phyloP scores from a whole-genome alignment of 495 filamentous ascomycete species.

The Penicillium psychrofluorescens region DNA sequence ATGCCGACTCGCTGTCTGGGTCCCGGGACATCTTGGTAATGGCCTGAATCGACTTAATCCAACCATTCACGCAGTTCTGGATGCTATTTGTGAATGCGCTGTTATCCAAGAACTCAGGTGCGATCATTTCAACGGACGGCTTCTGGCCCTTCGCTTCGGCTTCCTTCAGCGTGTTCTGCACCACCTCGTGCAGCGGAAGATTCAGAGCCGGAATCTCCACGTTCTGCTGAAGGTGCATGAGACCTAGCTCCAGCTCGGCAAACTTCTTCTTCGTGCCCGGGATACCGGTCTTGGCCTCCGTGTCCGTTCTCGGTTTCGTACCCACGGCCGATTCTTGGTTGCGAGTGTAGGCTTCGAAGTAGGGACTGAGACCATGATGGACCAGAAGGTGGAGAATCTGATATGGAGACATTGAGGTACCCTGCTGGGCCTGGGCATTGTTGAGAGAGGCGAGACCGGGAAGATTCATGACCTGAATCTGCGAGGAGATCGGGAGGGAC shows the following conservation, averaged over 20 bases:
- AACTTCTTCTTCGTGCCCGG: constrained; percentile 94
- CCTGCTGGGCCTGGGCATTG: constrained; percentile 57
- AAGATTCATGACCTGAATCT: constrained; percentile 87
- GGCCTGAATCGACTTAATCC: constrained; percentile 97
- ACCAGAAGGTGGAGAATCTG: constrained; percentile 84
- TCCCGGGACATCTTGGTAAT: constrained; percentile 92
- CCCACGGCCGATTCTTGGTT: constrained; percentile 63
- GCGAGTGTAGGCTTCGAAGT: constrained; percentile 91
- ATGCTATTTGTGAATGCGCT: constrained; percentile 89
- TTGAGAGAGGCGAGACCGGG: constrained; percentile 66
- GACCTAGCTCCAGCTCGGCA: constrained; percentile 82
- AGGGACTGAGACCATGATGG: constrained; percentile 80
- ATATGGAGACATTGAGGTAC: constrained; percentile 70
- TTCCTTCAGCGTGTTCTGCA: constrained; percentile 74
- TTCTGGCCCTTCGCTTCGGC: constrained; percentile 57
- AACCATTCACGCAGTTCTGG: constrained; percentile 86
- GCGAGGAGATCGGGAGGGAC: constrained; percentile 64
- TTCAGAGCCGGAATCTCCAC: constrained; percentile 91
- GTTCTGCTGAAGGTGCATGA: constrained; percentile 91
- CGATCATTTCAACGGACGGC: constrained; percentile 69
- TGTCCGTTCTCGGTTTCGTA: constrained; percentile 63
- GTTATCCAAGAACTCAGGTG: constrained; percentile 62
- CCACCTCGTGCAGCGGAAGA: constrained; percentile 76
- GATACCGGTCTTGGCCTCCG: constrained; percentile 86
- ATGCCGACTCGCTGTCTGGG: constrained; percentile 78